Evolutionary conservation across 495 filamentous ascomycete species (phyloP).

Genomic region (Penicillium herquei): DNA sequence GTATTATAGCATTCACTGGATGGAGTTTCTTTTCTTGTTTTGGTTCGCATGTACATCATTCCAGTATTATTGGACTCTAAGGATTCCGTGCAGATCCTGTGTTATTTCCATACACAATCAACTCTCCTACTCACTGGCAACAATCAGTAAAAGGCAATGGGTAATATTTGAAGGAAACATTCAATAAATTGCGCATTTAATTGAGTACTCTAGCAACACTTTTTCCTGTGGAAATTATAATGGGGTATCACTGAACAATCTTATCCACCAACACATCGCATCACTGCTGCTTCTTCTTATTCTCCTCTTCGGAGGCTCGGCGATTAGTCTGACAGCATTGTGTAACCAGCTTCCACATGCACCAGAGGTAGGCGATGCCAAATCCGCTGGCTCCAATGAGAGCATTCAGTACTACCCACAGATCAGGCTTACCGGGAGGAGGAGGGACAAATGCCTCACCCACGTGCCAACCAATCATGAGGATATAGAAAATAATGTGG

Average conservation of each 20-base stretch:
- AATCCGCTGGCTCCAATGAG: slow-evolving; percentile 83
- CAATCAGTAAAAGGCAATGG: not conserved
- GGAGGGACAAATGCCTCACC: slow-evolving; percentile 64
- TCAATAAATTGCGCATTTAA: not conserved
- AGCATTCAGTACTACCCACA: slow-evolving; percentile 91
- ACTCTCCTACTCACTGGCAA: slow-evolving; percentile 16
- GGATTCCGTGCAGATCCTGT: not conserved
- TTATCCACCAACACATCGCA: slow-evolving; percentile 5
- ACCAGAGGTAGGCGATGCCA: slow-evolving; percentile 86
- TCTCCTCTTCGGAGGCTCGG: slow-evolving; percentile 25
- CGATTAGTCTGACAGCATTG: slow-evolving; percentile 49
- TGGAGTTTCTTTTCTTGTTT: slow-evolving; percentile 18
- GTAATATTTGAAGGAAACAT: not conserved
- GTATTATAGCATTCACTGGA: slow-evolving; percentile 26
- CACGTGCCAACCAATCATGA: slow-evolving; percentile 78
- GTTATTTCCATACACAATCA: slow-evolving; percentile 3
- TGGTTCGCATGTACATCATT: slow-evolving; percentile 6
- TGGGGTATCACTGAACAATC: slow-evolving; percentile 9
- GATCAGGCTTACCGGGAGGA: slow-evolving; percentile 76
- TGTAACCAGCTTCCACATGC: slow-evolving; percentile 65
- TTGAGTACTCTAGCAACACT: slow-evolving; percentile 1
- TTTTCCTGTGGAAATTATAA: not conserved
- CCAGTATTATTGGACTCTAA: slow-evolving; percentile 3
- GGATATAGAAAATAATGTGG: slow-evolving; percentile 71
- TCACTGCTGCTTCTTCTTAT: slow-evolving; percentile 44